A percentile compares a stretch with the other conserved stretches of the same genome.
These are phyloP conservation scores for Pelargonium citronellum DNA, from an alignment of 441 rosid species.

Conservation along the genomic window DNA sequence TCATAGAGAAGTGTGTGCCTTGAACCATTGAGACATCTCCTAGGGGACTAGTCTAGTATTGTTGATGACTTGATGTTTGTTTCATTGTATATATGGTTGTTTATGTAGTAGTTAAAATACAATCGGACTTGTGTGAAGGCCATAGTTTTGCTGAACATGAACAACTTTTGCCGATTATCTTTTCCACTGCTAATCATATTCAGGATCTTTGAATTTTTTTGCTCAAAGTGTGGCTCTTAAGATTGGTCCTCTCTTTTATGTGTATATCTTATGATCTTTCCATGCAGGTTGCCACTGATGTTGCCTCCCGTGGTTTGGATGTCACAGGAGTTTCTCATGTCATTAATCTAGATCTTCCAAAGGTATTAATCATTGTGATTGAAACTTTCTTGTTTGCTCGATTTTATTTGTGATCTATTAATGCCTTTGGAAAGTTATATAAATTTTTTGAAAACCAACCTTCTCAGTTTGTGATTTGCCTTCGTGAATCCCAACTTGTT, in stretches of 20 bases:
- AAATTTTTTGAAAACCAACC: constrained; percentile 4
- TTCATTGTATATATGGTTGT: no score
- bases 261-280: neutral
- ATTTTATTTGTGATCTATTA: neutral
- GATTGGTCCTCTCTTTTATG: neutral
- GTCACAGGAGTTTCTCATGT: constrained; percentile 41
- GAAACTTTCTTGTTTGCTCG: constrained; percentile 3
- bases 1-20: no score
- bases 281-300: constrained; percentile 38
- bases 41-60: no score
- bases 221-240: neutral
- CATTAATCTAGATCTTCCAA: constrained; percentile 39
- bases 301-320: constrained; percentile 43
- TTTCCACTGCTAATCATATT: no score
- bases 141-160: no score
- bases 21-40: no score
- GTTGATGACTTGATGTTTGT: no score
- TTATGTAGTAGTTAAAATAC: no score
- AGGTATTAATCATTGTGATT: constrained; percentile 27
- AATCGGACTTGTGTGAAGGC: no score
- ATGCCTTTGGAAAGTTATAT: neutral
- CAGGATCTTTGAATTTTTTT: neutral
- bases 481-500: neutral
- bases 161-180: no score
- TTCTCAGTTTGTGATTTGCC: neutral